Conservation (phyloP, 805 yeast species). For the Metschnikowia matae region DNA sequence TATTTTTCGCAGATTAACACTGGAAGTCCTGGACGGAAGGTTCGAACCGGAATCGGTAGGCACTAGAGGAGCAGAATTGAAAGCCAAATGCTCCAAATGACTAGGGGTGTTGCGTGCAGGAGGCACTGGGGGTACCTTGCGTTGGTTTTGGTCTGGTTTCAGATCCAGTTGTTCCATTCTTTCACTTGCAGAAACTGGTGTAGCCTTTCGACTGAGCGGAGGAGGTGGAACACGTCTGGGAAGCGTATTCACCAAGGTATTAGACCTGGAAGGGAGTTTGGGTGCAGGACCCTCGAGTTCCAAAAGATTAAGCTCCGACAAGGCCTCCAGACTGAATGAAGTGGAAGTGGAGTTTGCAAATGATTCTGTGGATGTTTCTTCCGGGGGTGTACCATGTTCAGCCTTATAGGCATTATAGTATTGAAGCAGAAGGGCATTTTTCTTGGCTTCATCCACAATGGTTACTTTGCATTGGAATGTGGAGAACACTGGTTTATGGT, state of each 20-base stretch:
- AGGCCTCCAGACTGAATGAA: conserved; percentile 25
- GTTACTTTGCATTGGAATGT: conserved; percentile 64
- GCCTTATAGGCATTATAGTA: conserved; percentile 29
- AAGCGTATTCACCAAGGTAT: conserved; percentile 6
- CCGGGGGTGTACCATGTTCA: conserved; percentile 23
- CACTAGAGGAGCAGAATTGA: conserved; percentile 35
- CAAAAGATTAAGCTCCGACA: conserved; percentile 35
- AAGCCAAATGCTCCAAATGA: conserved; percentile 23
- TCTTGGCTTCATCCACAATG: conserved; percentile 51
- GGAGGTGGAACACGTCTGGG: conserved; percentile 31
- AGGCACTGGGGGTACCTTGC: conserved; percentile 5
- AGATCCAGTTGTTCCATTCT: neutral
- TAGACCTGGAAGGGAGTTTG: conserved; percentile 20
- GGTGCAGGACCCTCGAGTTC: conserved; percentile 27
- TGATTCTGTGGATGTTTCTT: conserved; percentile 9
- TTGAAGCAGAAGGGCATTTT: conserved; percentile 22
- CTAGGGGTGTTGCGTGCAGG: conserved; percentile 8
- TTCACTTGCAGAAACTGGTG: neutral
- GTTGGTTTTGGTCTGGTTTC: neutral
- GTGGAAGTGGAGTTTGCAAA: conserved; percentile 1
- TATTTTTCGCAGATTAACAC: neutral
- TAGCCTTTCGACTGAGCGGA: conserved; percentile 20
- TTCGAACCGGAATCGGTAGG: conserved; percentile 27
- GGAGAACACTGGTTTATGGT: conserved; percentile 91
- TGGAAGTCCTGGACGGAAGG: neutral